Evolutionary conservation across 2,329 filamentous ascomycete species (phyloP).

Genomic region (Hymenoscyphus salicellus): DNA sequence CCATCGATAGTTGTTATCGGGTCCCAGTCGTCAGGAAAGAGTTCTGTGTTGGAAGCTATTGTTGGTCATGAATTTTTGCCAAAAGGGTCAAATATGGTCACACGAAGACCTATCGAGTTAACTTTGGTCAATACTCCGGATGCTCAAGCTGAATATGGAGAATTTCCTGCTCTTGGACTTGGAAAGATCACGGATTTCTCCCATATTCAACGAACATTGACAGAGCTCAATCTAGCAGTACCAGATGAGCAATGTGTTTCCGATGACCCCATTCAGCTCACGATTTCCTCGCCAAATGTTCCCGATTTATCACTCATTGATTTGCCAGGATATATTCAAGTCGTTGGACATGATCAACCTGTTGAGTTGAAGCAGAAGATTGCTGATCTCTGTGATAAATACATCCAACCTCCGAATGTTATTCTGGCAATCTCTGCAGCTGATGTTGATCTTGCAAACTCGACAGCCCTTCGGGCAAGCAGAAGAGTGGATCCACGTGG

Average conservation of each 20-base stretch:
- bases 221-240: conserved; percentile 90
- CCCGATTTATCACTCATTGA: conserved; percentile 95
- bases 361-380: conserved; percentile 93
- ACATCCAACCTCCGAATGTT: conserved; percentile 93
- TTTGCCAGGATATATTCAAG: conserved; percentile 94
- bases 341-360: conserved; percentile 87
- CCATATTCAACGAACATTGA: conserved; percentile 88
- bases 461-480: conserved; percentile 84
- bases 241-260: conserved; percentile 88
- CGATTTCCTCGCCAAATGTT: conserved; percentile 92
- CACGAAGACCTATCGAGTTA: conserved; percentile 88
- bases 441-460: conserved; percentile 96
- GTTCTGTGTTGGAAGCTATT: conserved; percentile 92
- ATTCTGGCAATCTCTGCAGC: conserved; percentile 96
- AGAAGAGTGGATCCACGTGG: conserved; percentile 89
- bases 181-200: conserved; percentile 89
- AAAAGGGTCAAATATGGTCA: conserved; percentile 99
- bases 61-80: conserved; percentile 97
- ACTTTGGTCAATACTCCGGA: conserved; percentile 94
- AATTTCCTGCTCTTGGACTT: conserved; percentile 88
- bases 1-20: conserved; percentile 99
- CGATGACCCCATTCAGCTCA: conserved; percentile 93
- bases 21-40: conserved; percentile 97
- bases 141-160: conserved; percentile 83
- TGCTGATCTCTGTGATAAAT: conserved; percentile 93